These are phyloP conservation scores for Diaporthe aspalathi DNA, from an alignment of 2,329 filamentous ascomycete species.

Conservation along the genomic window DNA sequence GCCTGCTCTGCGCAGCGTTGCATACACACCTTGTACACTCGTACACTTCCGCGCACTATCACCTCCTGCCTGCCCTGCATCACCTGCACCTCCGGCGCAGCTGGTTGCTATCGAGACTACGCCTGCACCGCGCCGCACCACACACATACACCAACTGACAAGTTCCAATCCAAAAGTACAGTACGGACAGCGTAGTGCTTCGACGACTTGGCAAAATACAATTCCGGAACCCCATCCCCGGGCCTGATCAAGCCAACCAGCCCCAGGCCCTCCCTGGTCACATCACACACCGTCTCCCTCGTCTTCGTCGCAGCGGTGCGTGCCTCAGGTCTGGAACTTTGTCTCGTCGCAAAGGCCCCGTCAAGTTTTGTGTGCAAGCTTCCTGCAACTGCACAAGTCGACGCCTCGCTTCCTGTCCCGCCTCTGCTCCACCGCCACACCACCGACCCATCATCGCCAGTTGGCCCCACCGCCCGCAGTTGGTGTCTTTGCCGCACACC, in stretches of 20 bases:
- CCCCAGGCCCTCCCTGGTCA: constrained; percentile 12
- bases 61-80: not conserved
- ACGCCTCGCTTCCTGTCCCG: constrained; percentile 1
- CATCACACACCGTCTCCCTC: constrained; percentile 33
- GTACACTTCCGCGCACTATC: not conserved
- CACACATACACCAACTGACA: constrained; percentile 5
- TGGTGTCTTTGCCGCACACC: constrained; percentile 15
- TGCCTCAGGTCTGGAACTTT: constrained; percentile 29
- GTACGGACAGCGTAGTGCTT: constrained; percentile 2
- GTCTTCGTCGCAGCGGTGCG: constrained; percentile 20
- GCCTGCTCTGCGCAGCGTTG: constrained; percentile 3
- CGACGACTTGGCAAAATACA: constrained; percentile 18
- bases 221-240: constrained; percentile 33
- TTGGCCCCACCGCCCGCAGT: constrained; percentile 4
- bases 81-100: not conserved
- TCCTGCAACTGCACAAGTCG: constrained; percentile 14
- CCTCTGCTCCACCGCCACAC: constrained; percentile 11
- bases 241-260: constrained; percentile 23
- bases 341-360: not conserved
- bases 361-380: not conserved
- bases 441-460: constrained; percentile 25
- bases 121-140: not conserved
- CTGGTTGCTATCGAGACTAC: not conserved
- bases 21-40: too few species aligned
- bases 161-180: not conserved